Percentiles rank a stretch among this genome's conserved stretches.
These are phyloP conservation scores for Globisporangium ultimum DNA, from an alignment of 352 stramenopile species.

Conservation along the genomic window DNA sequence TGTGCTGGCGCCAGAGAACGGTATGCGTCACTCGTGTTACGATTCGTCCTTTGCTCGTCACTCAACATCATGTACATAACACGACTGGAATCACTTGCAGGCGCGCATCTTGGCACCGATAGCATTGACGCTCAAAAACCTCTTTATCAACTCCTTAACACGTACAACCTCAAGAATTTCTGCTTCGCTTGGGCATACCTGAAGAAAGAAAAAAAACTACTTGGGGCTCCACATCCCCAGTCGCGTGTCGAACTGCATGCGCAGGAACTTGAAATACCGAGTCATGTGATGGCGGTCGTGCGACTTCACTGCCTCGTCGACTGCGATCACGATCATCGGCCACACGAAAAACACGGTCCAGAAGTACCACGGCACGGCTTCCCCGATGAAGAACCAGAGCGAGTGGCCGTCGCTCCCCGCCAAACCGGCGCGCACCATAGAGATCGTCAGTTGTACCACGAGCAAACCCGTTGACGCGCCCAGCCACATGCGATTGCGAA, in stretches of 20 bases:
- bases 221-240: constrained; percentile 89
- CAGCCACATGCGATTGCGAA: constrained; percentile 74
- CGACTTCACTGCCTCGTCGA: constrained; percentile 71
- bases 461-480: constrained; percentile 31
- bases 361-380: constrained; percentile 56
- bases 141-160: too few relatives aligned
- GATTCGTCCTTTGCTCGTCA: too few relatives aligned
- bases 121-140: too few relatives aligned
- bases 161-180: too few relatives aligned
- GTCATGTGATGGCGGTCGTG: constrained; percentile 73
- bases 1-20: too few relatives aligned
- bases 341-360: constrained; percentile 57
- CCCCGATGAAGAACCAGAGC: constrained; percentile 43
- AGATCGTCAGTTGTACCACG: constrained; percentile 45
- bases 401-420: constrained; percentile 43
- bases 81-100: too few relatives aligned
- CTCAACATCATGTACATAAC: too few relatives aligned
- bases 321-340: constrained; percentile 50
- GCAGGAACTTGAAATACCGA: constrained; percentile 82
- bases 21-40: too few relatives aligned
- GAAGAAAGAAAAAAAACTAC: too few relatives aligned
- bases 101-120: too few relatives aligned
- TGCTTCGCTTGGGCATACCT: too few relatives aligned
- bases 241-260: constrained; percentile 87
- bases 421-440: constrained; percentile 37